Evolutionary conservation across 495 filamentous ascomycete genomes (phyloP), one percentile per base, ranked within the genome.

Genomic region (Penicillium dipodomyicola): DNA sequence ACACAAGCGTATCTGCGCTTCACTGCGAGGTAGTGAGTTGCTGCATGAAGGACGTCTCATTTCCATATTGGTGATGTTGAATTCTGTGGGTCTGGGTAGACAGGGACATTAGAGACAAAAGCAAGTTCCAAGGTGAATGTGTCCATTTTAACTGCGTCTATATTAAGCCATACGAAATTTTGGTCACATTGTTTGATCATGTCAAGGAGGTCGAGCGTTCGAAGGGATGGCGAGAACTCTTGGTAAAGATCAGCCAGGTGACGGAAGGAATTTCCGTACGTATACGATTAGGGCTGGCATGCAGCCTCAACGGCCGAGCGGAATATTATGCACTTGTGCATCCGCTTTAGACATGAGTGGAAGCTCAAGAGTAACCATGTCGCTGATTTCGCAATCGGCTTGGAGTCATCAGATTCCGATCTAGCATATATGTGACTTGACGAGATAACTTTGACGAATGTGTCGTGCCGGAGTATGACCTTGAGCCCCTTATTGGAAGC

Each of bases 261-360:
- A 57, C 55, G 40, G 40, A 35, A 57, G 47, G 55, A 57, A 57
- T 57, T 57, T 49, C 46, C 30, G 19, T 41, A 41, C 37, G 37
- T 27, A 27, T 19, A 14, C n/a, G 12, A 32, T 27, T 39, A 52
- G 12, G 55, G 47, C 40, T 57, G 55, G 55, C 55, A 57, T 57
- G 55, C 40, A 33, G 39, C 55, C 35, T 33, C 9, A 25, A 37
- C 15, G 32, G 17, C 20, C 33, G 20, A 43, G 51, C 40, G 19
- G 29, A 23, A 54, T 45, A 54, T 19, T 27, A 33, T 44, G 17
- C 32, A 54, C 14, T 33, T 47, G 9, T 20, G 22, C 8, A 29
- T 46, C 14, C 19, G 8, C 14, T 14, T 47, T 23, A 9, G 19
- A n/a, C 14, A 29, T 8, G 3, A 5, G 1, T 15, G 45, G 46